phyloP scores from a whole-genome alignment of 2,329 filamentous ascomycete species.

The Epichloe gansuensis region DNA sequence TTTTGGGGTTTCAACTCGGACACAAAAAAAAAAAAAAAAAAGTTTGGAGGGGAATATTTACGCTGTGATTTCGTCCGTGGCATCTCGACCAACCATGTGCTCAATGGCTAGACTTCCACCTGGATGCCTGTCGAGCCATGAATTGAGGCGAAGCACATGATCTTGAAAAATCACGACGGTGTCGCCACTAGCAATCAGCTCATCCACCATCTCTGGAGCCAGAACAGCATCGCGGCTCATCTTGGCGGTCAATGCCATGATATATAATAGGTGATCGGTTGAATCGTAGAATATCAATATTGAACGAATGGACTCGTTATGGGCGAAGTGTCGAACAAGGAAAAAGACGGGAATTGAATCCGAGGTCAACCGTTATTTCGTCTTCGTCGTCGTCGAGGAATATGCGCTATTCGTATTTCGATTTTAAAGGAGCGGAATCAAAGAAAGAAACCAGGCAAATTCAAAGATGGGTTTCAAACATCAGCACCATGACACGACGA shows the following conservation, averaged over 20 bases:
- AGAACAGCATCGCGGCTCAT: constrained; percentile 32
- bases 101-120: constrained; percentile 46
- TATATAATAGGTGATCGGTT: neutral
- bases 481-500: neutral
- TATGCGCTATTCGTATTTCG: neutral
- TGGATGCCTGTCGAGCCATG: constrained; percentile 47
- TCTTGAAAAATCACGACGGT: constrained; percentile 45
- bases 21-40: too few species aligned
- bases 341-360: neutral
- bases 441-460: neutral
- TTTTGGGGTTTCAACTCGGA: neutral
- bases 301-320: neutral
- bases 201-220: constrained; percentile 33
- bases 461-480: neutral
- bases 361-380: neutral
- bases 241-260: neutral
- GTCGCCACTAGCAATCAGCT: constrained; percentile 41
- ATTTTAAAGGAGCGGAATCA: neutral
- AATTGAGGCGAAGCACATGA: constrained; percentile 40
- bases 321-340: neutral
- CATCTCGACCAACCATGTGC: constrained; percentile 35
- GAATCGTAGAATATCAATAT: neutral
- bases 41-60: constrained; percentile 11
- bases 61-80: constrained; percentile 24
- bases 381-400: neutral